These are phyloP conservation scores for Microstegium vimineum DNA, from an alignment of 176 grass and related monocot genomes.

Conservation along the genomic window DNA sequence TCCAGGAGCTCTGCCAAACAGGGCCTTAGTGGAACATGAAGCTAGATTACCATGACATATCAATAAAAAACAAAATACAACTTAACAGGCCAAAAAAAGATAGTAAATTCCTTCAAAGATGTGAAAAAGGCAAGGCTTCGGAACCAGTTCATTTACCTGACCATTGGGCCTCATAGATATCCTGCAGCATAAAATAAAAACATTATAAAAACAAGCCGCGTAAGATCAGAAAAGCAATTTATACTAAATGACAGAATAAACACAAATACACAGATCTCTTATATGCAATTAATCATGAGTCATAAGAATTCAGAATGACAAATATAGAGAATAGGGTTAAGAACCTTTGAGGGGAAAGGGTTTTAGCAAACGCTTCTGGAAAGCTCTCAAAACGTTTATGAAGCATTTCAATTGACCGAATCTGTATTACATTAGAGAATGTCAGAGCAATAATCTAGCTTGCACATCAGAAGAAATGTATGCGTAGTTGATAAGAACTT, in stretches of 20 bases:
- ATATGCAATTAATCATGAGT: not conserved
- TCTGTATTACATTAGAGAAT: constrained; percentile 51
- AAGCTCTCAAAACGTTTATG: constrained; percentile 99
- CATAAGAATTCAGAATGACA: constrained; percentile 8
- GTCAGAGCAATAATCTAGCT: constrained; percentile 12
- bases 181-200: constrained; percentile 41
- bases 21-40: not conserved
- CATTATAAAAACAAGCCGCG: not conserved
- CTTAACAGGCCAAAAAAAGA: not conserved
- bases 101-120: not conserved
- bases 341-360: constrained; percentile 70
- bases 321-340: constrained; percentile 4
- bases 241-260: constrained; percentile 9
- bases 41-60: constrained; percentile 11
- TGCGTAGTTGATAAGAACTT: constrained; percentile 6
- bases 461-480: constrained; percentile 4
- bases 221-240: not conserved
- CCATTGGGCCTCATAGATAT: constrained; percentile 42
- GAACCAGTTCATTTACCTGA: constrained; percentile 52
- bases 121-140: not conserved
- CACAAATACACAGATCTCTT: not conserved
- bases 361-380: constrained; percentile 87
- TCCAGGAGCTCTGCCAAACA: not conserved
- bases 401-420: constrained; percentile 93
- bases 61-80: constrained; percentile 10